Evolutionary conservation across 257 asterid species (phyloP), one percentile per base, ranked within the genome.

Genomic region (Lycium barbarum): DNA sequence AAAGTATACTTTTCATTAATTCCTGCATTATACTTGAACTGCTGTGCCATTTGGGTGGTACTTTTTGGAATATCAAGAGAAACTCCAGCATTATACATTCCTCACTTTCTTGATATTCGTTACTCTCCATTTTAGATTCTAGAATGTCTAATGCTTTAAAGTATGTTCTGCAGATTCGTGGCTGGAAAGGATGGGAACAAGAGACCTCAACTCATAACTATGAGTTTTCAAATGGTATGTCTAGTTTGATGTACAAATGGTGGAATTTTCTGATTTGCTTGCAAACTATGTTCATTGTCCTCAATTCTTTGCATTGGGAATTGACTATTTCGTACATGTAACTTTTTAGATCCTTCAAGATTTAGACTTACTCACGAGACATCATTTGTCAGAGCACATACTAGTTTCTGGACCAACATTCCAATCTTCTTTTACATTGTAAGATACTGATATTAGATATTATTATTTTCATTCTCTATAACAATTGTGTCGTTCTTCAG

Each of bases 181-280:
- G 97, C 53, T 97, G 98, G 98, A 97, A 97, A 87, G 93, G 91
- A 62, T 97, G 98, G 99, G 99, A 97, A 85, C 89, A 84, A 89
- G 98, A 95, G 89, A 93, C 97, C 54, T 85, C 92, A 40, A 85
- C 97, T 79, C 96, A 91, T 78, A 86, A 90, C 81, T 97, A 93
- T 79, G 98, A 96, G 89, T 93, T 93, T 86, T 86, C 95, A 49
- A 94, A 93, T 87, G 99, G 99, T 95, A 91, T 84, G 54, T 72
- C 51, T 51, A 47, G 35, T 55, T 49, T 73, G 22, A 4, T 58
- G 59, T 80, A 55, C 61, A 71, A 74, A 78, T 53, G 15, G 15
- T 26, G 26, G 26, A 59, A 36, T 38, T 53, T 33, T 53, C 65
- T 53, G 82, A 53, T 33, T 53, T 51, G 5, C 82, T 53, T 53